Conservation (phyloP, 2,329 filamentous ascomycete species). For the Aspergillus carbonarius region DNA sequence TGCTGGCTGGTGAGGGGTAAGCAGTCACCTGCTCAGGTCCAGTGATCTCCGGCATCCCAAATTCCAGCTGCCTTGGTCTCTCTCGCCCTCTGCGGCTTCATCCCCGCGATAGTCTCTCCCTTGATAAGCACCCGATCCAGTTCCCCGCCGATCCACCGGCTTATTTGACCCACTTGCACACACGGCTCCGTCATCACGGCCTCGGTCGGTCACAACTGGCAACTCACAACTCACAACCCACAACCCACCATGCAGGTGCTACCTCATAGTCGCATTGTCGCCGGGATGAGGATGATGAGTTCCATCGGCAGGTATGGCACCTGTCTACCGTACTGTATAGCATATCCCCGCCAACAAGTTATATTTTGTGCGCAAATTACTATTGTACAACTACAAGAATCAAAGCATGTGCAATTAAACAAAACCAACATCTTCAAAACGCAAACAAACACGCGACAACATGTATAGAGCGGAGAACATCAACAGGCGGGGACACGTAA, state of each 20-base stretch:
- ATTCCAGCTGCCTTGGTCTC: not conserved
- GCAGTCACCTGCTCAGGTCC: constrained; percentile 12
- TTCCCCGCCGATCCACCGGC: not conserved
- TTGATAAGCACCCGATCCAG: not conserved
- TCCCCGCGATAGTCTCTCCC: not conserved
- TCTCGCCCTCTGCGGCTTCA: not conserved
- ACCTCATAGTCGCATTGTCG: no score
- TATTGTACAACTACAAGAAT: constrained; percentile 39
- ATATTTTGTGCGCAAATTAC: constrained; percentile 37
- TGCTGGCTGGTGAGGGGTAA: constrained; percentile 4
- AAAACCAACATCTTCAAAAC: constrained; percentile 18
- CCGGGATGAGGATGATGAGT: no score
- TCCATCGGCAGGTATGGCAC: not conserved
- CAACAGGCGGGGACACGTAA: constrained; percentile 25
- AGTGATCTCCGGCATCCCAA: not conserved
- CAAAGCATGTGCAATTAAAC: constrained; percentile 19
- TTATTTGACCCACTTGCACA: not conserved
- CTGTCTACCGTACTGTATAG: not conserved
- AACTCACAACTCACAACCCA: no score
- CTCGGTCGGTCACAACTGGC: not conserved
- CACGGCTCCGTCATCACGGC: not conserved
- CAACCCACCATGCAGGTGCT: no score
- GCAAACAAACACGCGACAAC: constrained; percentile 10
- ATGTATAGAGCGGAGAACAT: constrained; percentile 19
- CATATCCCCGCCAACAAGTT: constrained; percentile 31